These are phyloP conservation scores for Amylocystis lapponica DNA, from an alignment of 768 basidiomycete species.

Conservation along the genomic window DNA sequence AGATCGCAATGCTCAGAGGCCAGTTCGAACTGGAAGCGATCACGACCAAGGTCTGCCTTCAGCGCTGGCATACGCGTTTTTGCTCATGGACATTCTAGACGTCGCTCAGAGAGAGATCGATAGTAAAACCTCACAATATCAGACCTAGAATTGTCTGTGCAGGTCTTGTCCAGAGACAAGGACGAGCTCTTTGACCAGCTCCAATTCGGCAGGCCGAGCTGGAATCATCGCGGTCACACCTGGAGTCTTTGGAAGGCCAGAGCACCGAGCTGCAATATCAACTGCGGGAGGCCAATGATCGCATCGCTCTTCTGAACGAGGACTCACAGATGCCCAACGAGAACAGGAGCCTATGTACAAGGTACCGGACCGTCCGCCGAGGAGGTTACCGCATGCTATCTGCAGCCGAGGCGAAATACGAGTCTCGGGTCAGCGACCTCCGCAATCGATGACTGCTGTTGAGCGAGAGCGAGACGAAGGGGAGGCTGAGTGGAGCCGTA, in stretches of 20 bases:
- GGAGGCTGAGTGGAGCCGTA: constrained; percentile 86
- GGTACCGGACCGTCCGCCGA: too few relatives aligned
- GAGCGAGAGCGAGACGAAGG: constrained; percentile 85
- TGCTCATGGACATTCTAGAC: constrained; percentile 39
- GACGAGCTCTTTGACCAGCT: constrained; percentile 79
- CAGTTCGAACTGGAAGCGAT: constrained; percentile 77
- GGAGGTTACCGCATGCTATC: constrained; percentile 62
- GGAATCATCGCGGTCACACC: constrained; percentile 74
- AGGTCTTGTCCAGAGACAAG: too few relatives aligned
- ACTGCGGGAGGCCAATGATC: constrained; percentile 73
- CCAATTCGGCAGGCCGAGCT: constrained; percentile 87
- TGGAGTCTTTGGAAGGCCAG: constrained; percentile 70
- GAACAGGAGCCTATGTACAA: constrained; percentile 34
- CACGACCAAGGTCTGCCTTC: constrained; percentile 58
- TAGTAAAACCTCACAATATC: constrained; percentile 56
- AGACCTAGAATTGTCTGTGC: constrained; percentile 70
- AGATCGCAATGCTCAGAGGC: constrained; percentile 53
- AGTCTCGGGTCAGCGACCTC: constrained; percentile 68
- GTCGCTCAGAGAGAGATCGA: constrained; percentile 61
- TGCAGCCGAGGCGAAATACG: constrained; percentile 71
- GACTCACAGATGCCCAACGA: constrained; percentile 61
- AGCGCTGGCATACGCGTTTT: background rate
- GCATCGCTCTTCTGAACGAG: constrained; percentile 62
- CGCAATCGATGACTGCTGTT: constrained; percentile 50
- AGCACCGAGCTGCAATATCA: constrained; percentile 85